Base-by-base conservation (phyloP, 441 rosid genomes). In the Brassica hybrid region DNA sequence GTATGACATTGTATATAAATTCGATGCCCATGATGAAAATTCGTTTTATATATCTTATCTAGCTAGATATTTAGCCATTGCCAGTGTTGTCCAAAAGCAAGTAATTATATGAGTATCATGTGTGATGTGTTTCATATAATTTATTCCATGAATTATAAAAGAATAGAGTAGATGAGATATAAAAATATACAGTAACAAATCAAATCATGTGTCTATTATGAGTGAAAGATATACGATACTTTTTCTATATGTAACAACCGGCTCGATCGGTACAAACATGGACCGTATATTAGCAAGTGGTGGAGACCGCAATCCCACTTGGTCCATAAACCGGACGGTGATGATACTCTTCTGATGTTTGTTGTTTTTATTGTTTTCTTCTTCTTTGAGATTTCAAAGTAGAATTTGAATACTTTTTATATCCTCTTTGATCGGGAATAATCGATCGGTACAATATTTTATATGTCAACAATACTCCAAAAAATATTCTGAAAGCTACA, bases 301-400 rank as follows among this genome's bases (percentile, higher is more conserved):
- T 78, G 81, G 81, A 67, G 78, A 73, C 81, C 81, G 78, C 81
- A 73, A 62, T 73, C 41, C 74, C 81, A 78, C 81, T 73, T 36
- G 56, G 65, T 68, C 69, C 16, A 62, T 25, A 59, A 78, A 78
- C 59, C 50, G 18, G 70, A 65, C 59, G 54, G 41, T 52, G 78
- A 61, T 67, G 64, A 68, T 54, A 52, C 73, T 73, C 48, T 60
- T 48, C 60, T 61, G 36, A 61, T 72, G 32, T 73, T 73, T 72
- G 30, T 72, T 60, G 11, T 7, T 59, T 21, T 23, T 36, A n/a
- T 57, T 58, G n/a, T 70, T n/a, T 58, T 12, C 14, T 58, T 19
- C 2, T 58, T 38, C 11, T 71, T 58, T 38, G 56, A 61, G 45
- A 72, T 14, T 60, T 72, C 38, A 27, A 65, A 71, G 19, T 57